Evolutionary conservation across 2,329 filamentous ascomycete species (phyloP).

Genomic region (Elsinoe arachidis): DNA sequence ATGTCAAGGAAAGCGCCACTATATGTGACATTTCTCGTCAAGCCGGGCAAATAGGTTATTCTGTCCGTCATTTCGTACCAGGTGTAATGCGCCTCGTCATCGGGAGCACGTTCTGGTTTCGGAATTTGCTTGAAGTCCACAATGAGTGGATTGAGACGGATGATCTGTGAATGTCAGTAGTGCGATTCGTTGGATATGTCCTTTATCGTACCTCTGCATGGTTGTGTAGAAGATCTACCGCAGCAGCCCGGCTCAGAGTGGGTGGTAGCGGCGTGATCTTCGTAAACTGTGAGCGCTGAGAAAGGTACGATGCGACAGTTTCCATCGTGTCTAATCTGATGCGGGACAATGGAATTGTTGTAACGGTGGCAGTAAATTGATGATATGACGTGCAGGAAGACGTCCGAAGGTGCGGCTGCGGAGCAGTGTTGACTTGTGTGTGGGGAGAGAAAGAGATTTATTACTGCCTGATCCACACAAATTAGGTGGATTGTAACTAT

Average conservation of each 20-base stretch:
- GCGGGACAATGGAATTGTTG: neutral
- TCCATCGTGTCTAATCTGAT: neutral
- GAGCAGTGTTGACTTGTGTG: too few relatives aligned
- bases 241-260: neutral
- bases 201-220: conserved; percentile 1
- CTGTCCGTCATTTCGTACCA: conserved; percentile 13
- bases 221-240: conserved; percentile 8
- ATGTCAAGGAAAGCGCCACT: conserved; percentile 7
- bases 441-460: too few relatives aligned
- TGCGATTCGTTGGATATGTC: neutral
- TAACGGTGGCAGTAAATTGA: neutral
- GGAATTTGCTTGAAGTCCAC: neutral
- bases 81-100: conserved; percentile 10
- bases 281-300: conserved; percentile 2
- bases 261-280: conserved; percentile 3
- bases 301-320: neutral
- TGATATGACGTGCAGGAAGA: too few relatives aligned
- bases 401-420: too few relatives aligned
- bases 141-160: conserved; percentile 10
- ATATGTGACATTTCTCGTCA: conserved; percentile 5
- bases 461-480: too few relatives aligned
- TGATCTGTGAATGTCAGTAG: neutral
- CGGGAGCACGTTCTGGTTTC: neutral
- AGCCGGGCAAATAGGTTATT: conserved; percentile 11
- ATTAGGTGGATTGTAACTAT: too few relatives aligned